Percentiles rank a stretch among this genome's conserved stretches.
Evolutionary conservation across 495 filamentous ascomycete species (phyloP).

Genomic region (Talaromyces borbonicus): DNA sequence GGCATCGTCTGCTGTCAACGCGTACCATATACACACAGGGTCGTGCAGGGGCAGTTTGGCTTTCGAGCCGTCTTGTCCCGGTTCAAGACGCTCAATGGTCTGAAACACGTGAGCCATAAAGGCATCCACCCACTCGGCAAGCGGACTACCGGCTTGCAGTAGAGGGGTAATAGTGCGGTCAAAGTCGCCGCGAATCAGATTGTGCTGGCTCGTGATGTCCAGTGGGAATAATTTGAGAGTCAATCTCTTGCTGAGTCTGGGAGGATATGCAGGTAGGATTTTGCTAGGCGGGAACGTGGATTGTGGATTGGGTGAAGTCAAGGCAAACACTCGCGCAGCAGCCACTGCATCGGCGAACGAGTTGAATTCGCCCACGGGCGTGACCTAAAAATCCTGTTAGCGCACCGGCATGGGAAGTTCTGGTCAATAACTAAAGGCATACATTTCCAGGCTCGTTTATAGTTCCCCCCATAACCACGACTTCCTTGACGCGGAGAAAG

Average conservation of each 20-base stretch:
- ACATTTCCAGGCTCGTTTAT: conserved; percentile 71
- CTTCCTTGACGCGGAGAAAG: conserved; percentile 79
- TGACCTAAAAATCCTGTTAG: conserved; percentile 32
- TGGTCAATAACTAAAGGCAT: conserved; percentile 11
- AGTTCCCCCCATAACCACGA: conserved; percentile 96
- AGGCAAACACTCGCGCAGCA: conserved; percentile 77
- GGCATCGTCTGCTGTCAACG: conserved; percentile 44
- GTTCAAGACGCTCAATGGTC: conserved; percentile 55
- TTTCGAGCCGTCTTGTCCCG: conserved; percentile 40
- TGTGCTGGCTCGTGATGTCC: conserved; percentile 75
- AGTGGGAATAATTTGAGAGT: conserved; percentile 77
- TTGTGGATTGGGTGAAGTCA: conserved; percentile 69
- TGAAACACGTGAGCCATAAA: conserved; percentile 70
- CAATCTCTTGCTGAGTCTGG: conserved; percentile 50
- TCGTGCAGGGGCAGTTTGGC: conserved; percentile 73
- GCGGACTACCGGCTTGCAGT: conserved; percentile 50
- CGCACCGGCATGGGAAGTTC: background rate
- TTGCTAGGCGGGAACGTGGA: conserved; percentile 56
- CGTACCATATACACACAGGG: conserved; percentile 81
- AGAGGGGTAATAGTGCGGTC: conserved; percentile 40
- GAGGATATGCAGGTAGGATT: conserved; percentile 55
- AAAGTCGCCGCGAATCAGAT: conserved; percentile 53
- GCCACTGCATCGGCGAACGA: conserved; percentile 72
- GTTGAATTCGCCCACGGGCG: conserved; percentile 78
- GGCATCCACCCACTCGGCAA: conserved; percentile 71